These are phyloP conservation scores for Ustilago tritici DNA, from an alignment of 1,284 basidiomycete genomes.

Conservation along the genomic window DNA sequence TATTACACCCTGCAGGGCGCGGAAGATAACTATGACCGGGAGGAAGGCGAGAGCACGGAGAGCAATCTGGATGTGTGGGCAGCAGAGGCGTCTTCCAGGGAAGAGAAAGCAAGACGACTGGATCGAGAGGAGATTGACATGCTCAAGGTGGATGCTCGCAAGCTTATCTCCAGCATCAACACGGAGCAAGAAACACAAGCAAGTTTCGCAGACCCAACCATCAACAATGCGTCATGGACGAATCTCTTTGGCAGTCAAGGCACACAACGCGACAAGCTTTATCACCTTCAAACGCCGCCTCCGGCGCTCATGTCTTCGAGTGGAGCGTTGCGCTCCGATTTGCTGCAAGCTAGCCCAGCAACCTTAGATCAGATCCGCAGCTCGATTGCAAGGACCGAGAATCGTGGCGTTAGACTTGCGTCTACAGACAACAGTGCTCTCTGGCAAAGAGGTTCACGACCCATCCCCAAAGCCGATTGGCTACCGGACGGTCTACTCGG, in stretches of 20 bases:
- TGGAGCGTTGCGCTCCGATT: conserved; percentile 23
- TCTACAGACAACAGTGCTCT: conserved; percentile 21
- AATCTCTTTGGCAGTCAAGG: conserved; percentile 46
- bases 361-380: conserved; percentile 24
- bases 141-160: conserved; percentile 43
- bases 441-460: conserved; percentile 31
- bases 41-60: conserved; percentile 1
- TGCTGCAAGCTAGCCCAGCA: conserved; percentile 17
- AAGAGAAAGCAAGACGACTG: conserved; percentile 27
- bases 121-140: conserved; percentile 44
- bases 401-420: conserved; percentile 25
- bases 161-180: conserved; percentile 30
- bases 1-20: neutral
- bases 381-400: conserved; percentile 30
- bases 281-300: conserved; percentile 33
- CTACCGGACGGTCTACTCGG: conserved; percentile 21
- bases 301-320: conserved; percentile 21
- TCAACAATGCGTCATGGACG: conserved; percentile 19
- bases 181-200: conserved; percentile 24
- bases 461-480: conserved; percentile 31
- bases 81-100: conserved; percentile 29
- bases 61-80: conserved; percentile 35
- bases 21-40: neutral
- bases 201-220: conserved; percentile 26
- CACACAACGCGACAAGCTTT: conserved; percentile 29